Percentiles rank a stretch among this genome's conserved stretches.
phyloP scores from a whole-genome alignment of 2,329 filamentous ascomycete genomes.

The Geosmithia flava region DNA sequence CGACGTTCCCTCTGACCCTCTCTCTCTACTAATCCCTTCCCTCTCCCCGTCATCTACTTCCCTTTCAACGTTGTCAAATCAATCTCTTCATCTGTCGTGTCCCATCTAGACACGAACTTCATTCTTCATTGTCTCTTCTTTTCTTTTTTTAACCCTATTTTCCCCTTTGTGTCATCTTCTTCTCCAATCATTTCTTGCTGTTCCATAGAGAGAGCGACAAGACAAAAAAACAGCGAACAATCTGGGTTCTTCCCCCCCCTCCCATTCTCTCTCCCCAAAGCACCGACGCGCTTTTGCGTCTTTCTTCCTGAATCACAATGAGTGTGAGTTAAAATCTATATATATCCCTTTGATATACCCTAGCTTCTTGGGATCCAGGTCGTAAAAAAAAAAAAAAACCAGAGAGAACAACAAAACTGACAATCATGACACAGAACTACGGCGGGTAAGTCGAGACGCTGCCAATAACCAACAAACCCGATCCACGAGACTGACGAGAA shows the following conservation, averaged over 20 bases:
- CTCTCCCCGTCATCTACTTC: neutral
- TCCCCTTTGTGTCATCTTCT: neutral
- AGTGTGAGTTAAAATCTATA: neutral
- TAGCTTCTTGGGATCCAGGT: too few species aligned
- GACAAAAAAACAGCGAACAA: neutral
- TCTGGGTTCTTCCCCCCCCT: neutral
- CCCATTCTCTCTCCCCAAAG: neutral
- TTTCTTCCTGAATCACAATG: neutral
- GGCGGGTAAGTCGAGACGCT: slow-evolving; percentile 3
- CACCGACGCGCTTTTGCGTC: neutral
- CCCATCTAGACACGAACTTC: neutral
- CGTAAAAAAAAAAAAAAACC: too few species aligned
- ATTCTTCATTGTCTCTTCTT: neutral
- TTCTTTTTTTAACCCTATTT: neutral
- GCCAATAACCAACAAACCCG: neutral
- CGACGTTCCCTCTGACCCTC: neutral
- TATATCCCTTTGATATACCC: too few species aligned
- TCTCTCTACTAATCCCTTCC: neutral
- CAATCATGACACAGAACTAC: slow-evolving; percentile 4
- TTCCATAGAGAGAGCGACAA: neutral
- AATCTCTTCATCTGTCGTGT: neutral
- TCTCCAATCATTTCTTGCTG: neutral
- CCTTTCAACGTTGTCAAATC: neutral
- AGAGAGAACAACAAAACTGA: too few species aligned
- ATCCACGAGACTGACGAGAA: slow-evolving; percentile 19